Base-by-base conservation (phyloP, 179 eudicot species). In the Beta macrorhiza region DNA sequence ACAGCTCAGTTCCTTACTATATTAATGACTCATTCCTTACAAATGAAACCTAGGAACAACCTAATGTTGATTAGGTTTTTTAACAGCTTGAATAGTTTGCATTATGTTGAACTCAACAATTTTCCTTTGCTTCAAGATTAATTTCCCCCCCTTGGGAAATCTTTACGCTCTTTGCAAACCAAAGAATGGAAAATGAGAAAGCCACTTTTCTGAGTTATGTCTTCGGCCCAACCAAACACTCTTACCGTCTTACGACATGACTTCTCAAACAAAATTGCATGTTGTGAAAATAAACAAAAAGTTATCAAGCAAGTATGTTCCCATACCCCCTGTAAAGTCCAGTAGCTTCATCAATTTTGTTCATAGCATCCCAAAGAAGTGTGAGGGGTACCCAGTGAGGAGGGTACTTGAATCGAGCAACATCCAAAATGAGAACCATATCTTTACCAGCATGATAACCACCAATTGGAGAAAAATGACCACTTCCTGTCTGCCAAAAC, bases 361-460 rank as follows among this genome's bases (percentile, higher is more conserved):
- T 77, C 98, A 96, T 96, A 80, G 99, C 99, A 84, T 94, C 92
- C 99, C 99, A 96, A 64, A 96, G 84, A 67, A 96, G 91, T 58
- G 85, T 71, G 74, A 96, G 94, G 64, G 99, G 97, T 82, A 96
- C 93, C 99, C 99, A 96, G 53, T 96, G 99, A 86, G 99, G 99
- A 78, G 99, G 99, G 86, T 96, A 96, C 71, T 94, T 94, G 58
- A 96, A 96, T 25, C 99, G 93, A 67, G 99, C 99, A 83, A 94
- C 98, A 87, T 96, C 98, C 84, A 96, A 86, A 83, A 96, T 91
- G 49, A 96, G 88, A 72, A 91, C 98, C 98, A 94, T 88, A 82
- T 94, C 99, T 75, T 75, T 90, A 80, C 84, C 91, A 78, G 95
- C 91, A 86, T 96, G 99, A 84, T 94, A 94, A 77, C 98, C 99